These are phyloP conservation scores for Microsporum audouinii DNA, from an alignment of 2,329 filamentous ascomycete species.

Conservation along the genomic window DNA sequence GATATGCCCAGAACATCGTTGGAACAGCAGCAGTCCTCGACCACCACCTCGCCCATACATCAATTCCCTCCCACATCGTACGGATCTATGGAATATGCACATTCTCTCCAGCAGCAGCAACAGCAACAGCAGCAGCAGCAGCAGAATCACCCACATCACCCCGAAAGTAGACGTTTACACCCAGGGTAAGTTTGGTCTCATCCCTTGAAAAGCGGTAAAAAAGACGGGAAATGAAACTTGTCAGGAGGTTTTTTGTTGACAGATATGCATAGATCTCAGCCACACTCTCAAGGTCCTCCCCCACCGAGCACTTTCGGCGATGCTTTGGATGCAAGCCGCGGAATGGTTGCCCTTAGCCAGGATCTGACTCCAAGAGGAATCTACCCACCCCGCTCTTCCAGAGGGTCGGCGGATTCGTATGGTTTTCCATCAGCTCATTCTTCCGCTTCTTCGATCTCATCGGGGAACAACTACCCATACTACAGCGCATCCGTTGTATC, in stretches of 20 bases:
- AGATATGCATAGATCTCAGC: constrained; percentile 13
- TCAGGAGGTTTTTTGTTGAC: neutral
- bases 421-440: constrained; percentile 82
- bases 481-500: constrained; percentile 64
- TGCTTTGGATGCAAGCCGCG: constrained; percentile 81
- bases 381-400: constrained; percentile 57
- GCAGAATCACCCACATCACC: constrained; percentile 37
- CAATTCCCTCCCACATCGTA: constrained; percentile 59
- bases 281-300: constrained; percentile 38
- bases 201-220: neutral
- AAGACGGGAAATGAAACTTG: neutral
- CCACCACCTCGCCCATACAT: constrained; percentile 55
- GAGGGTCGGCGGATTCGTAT: constrained; percentile 74
- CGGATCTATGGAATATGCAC: constrained; percentile 64
- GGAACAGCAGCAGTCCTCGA: constrained; percentile 57
- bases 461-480: constrained; percentile 68
- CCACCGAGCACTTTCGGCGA: constrained; percentile 51
- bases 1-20: constrained; percentile 69
- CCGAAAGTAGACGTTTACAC: constrained; percentile 58
- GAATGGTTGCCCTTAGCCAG: constrained; percentile 93
- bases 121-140: constrained; percentile 36
- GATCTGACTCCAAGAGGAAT: constrained; percentile 80
- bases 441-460: constrained; percentile 87
- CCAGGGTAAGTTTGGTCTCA: constrained; percentile 57
- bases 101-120: constrained; percentile 42